Percentiles rank a stretch among this genome's conserved stretches.
phyloP scores from a whole-genome alignment of 202 grass and related monocot species.

The Hordeum pubiflorum region DNA sequence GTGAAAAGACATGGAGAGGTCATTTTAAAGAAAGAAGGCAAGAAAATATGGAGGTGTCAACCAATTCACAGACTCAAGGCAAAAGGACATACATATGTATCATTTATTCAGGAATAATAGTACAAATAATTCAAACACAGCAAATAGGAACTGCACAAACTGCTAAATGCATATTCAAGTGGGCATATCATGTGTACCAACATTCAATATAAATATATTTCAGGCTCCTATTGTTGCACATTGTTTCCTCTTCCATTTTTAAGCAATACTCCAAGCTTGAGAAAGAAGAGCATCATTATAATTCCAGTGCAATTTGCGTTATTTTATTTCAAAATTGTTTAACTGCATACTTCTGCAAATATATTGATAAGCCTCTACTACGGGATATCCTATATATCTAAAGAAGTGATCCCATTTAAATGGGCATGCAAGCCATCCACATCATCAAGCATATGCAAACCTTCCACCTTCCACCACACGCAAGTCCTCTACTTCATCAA shows the following conservation, averaged over 20 bases:
- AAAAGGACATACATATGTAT: neutral
- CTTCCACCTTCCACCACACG: too few species aligned
- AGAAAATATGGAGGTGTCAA: neutral
- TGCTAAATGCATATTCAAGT: constrained; percentile 9
- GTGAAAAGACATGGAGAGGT: neutral
- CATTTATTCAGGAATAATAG: constrained; percentile 1
- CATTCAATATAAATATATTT: constrained; percentile 8
- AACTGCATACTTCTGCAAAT: neutral
- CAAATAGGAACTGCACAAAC: neutral
- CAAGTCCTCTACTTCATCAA: too few species aligned
- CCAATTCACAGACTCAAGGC: constrained; percentile 7
- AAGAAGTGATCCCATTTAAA: too few species aligned
- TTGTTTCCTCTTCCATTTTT: neutral
- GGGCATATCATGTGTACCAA: neutral
- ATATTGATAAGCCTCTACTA: neutral
- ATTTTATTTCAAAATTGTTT: constrained; percentile 14
- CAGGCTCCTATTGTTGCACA: neutral
- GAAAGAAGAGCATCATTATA: neutral
- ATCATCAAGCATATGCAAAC: too few species aligned
- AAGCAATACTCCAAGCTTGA: neutral
- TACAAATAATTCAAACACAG: neutral
- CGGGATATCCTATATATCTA: neutral
- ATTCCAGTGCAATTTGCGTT: neutral
- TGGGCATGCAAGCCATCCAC: too few species aligned
- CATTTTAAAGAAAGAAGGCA: neutral